phyloP scores from a whole-genome alignment of 768 basidiomycete genomes.

The Leccinum uliginosum region DNA sequence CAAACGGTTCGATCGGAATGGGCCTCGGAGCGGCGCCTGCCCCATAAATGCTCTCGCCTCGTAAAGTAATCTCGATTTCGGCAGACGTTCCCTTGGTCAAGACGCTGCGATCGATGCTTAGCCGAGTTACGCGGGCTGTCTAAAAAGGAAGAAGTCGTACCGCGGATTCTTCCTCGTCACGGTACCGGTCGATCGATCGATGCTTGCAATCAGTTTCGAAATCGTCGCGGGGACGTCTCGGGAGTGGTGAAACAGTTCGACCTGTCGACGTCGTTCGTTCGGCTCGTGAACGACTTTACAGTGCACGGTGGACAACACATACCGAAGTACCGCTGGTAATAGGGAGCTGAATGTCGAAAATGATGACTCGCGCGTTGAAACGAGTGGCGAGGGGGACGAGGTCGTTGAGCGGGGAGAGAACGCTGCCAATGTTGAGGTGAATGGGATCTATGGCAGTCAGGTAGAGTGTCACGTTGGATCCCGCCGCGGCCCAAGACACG shows the following conservation, averaged over 20 bases:
- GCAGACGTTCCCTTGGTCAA: conserved; percentile 83
- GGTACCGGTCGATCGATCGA: conserved; percentile 75
- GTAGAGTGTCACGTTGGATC: conserved; percentile 83
- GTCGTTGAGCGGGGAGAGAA: conserved; percentile 73
- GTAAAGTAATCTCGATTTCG: conserved; percentile 76
- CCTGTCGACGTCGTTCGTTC: conserved; percentile 34
- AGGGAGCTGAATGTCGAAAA: conserved; percentile 90
- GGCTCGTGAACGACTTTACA: background rate
- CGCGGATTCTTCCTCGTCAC: conserved; percentile 77
- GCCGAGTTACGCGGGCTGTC: background rate
- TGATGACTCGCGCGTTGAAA: conserved; percentile 85
- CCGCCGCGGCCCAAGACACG: conserved; percentile 86
- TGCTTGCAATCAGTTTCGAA: conserved; percentile 67
- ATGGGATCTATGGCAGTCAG: conserved; percentile 81
- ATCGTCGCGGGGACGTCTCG: conserved; percentile 88
- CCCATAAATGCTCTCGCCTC: conserved; percentile 50
- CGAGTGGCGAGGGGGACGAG: conserved; percentile 70
- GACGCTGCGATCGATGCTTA: conserved; percentile 47
- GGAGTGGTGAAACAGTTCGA: conserved; percentile 95
- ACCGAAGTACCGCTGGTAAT: conserved; percentile 86
- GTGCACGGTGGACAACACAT: conserved; percentile 15
- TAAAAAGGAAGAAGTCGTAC: conserved; percentile 32
- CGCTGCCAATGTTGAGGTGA: conserved; percentile 81
- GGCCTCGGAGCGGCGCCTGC: conserved; percentile 42
- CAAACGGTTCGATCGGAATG: conserved; percentile 85